Evolutionary conservation across 768 basidiomycete species (phyloP), one percentile per base, ranked within the genome.

Genomic region (Lactifluus hygrophoroides): DNA sequence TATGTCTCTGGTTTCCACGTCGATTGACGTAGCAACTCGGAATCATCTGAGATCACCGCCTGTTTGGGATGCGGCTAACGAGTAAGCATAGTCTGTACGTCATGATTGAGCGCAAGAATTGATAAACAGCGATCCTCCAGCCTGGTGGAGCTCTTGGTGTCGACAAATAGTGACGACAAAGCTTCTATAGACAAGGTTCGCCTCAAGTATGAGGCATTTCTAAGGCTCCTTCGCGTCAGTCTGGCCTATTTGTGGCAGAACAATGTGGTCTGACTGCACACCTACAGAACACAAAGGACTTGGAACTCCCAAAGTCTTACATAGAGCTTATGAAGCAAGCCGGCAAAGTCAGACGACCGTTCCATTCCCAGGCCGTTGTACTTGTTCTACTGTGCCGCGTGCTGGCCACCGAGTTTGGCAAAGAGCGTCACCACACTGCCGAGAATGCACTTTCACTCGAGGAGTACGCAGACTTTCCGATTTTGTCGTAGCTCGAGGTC

Each of bases 291-390:
- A 43, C 47, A n/a, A 34, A 50, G 42, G 57, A 37, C 13, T 16
- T 61, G n/a, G 25, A 42, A 5, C 10, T 52, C 9, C 60, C 60
- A 17, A 43, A 32, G 35, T 49, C 60, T 1, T 61, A 59, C 56
- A 30, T 49, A 9, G 46, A 44, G n/a, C 37, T 61, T 19, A 58
- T 61, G 38, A 61, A 61, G 38, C 34, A 58, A 17, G 60, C 60
- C 14, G 56, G 51, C 11, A 35, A 19, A 45, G 57, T 58, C 40
- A 46, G 60, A 32, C 60, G 60, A 27, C 60, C 60, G 4, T 61
- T 58, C 60, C 40, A 58, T n/a, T 50, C 57, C 5, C 60, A 61
- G 40, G 60, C 60, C 9, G 10, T 58, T 5, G 46, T 46, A 5
- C 57, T 61, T 34, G 48, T 61, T 35, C 28, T 37, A 11, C 43